Evolutionary conservation across 78 protist species (phyloP), one percentile per base, ranked within the genome.

Genomic region (Dictyostelium capitatum): DNA sequence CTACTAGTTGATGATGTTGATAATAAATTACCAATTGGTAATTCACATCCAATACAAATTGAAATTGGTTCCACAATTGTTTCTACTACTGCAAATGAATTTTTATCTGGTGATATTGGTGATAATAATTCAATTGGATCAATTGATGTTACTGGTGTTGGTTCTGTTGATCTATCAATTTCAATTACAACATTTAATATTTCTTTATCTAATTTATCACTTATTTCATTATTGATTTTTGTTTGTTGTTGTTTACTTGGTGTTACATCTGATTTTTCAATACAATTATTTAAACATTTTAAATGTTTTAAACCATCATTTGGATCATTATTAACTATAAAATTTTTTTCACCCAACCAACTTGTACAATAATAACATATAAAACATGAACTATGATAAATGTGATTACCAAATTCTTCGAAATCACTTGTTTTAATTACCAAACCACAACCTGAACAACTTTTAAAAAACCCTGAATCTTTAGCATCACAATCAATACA

Each of bases 351-450:
- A 25, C 65, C 53, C 12, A 87, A 37, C 47, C 19, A 87, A 20
- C 19, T 14, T n/a, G 54, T 25, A 37, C 93, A 87, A 25, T 25
- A 32, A 41, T 23, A 64, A 32, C 93, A 87, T 23, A 41, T 37
- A 53, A 87, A 87, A 53, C 93, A 87, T 46, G 93, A 48, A 41
- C 53, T 47, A 32, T 87, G 93, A 72, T 57, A 87, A 48, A 47
- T 64, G 4, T 62, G 28, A 25, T 87, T 62, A 7, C 93, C 93
- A 50, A 87, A 50, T n/a, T 87, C 93, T 65, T 87, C 93, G 64
- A 77, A 87, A 65, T 87, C 84, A 2, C 79, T n/a, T 43, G 75
- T 77, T 23, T 87, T 87, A 30, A 87, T 87, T 20, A 87, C 84
- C 15, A 75, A 57, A 23, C 46, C 28, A 32, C 93, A 87, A 32